Evolutionary conservation across 306 rosid species (phyloP), one percentile per base, ranked within the genome.

Genomic region (Elaeagnus macrophylla): DNA sequence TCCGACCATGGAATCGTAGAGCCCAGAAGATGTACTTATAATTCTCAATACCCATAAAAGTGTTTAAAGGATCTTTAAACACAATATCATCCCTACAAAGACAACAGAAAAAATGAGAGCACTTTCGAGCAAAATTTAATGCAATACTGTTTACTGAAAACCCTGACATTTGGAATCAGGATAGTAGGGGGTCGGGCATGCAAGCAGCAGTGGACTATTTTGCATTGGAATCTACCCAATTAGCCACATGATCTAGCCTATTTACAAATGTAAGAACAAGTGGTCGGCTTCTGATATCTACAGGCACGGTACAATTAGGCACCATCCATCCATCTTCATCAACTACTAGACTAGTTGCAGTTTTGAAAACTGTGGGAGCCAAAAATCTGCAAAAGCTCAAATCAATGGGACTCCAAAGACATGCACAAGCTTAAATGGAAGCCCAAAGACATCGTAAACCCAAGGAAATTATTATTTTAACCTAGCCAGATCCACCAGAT

Each of bases 21-120:
- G 85, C 89, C 84, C 90, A 81, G 72, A 83, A 77, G 64, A 89
- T 73, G 3, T 83, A 79, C 76, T 85, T 89, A 65, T 89, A 89
- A 60, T 86, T 85, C 69, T 85, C 85, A 37, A 89, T 79, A 51
- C 97, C 97, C 20, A 61, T 37, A 50, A 89, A 81, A 9, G 90
- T 81, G 60, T 85, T 89, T 45, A 85, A 67, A 19, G 97, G 97
- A 69, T 89, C 95, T 70, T 83, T 85, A 14, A 89, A 77, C 7
- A 84, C 83, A n/a, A 89, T 69, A 70, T 89, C 95, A 55, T 89
- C 94, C 94, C 97, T 86, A 65, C 39, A 62, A 54, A 65, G 10
- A 45, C 41, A 14, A 35, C 4, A 51, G n/a, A 17, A 36, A n/a
- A 5, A 12, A 47, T 70, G 8, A 53, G 56, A 49, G 39, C 36